Evolutionary conservation across 345 rosid genomes (phyloP), one percentile per base, ranked within the genome.

Genomic region (Arabidopsis suecica): DNA sequence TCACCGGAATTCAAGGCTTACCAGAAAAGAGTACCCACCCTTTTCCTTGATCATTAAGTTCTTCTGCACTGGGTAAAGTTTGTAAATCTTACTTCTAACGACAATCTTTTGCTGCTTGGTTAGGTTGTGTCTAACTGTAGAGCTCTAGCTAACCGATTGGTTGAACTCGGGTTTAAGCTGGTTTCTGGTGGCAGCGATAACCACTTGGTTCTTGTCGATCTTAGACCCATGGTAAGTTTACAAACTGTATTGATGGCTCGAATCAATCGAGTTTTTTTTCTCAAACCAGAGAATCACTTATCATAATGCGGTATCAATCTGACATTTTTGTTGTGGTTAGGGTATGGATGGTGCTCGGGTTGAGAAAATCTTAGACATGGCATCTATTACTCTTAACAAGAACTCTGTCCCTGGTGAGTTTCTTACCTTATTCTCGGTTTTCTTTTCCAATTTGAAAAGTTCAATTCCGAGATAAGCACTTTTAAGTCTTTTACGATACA

Each of bases 151-250:
- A 78, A 69, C 69, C 85, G 86, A 49, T 78, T 94, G 82, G 76
- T 80, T 73, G 97, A 88, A 80, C 81, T 88, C 30, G 98, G 96
- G 20, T 91, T 88, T 79, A 81, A 81, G 65, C 74, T 94, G 50
- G 98, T 94, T 66, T 94, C 98, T 56, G 97, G 97, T 44, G 98
- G 97, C 63, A 94, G 86, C 5, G 96, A 94, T 55, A 94, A 91
- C 58, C 97, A 94, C 77, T 89, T 94, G 44, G 96, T 91, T 77
- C 93, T 94, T 25, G 92, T 91, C 20, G 98, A 94, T 83, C 81
- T 91, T 68, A 86, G 96, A 80, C 92, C 97, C 50, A 13, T 88
- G 80, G 97, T 94, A 77, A 84, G 88, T 78, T 50, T 69, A 34
- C 41, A 53, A 62, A n/a, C 44, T 28, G 32, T 28, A 28, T 28